Percentiles rank a stretch among this genome's conserved stretches.
Evolutionary conservation across 2,329 filamentous ascomycete genomes (phyloP).

Genomic region (Cladobotryum protrusum): DNA sequence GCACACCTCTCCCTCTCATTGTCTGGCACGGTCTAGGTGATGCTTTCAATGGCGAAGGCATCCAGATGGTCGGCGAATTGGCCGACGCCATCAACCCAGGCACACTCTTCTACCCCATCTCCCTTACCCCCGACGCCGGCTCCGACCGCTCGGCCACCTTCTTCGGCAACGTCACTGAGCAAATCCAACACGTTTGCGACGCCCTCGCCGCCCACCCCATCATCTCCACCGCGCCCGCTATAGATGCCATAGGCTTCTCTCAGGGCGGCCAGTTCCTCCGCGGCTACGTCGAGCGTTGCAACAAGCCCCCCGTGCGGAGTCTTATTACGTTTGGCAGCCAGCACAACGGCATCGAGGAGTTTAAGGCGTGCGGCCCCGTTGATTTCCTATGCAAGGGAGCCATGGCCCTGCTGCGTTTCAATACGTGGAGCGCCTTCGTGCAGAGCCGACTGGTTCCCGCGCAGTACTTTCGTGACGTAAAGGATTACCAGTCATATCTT

Average conservation of each 20-base stretch:
- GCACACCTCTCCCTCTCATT: slow-evolving; percentile 76
- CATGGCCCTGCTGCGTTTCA: slow-evolving; percentile 68
- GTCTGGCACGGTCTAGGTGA: slow-evolving; percentile 89
- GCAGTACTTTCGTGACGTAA: slow-evolving; percentile 83
- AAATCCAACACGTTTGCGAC: slow-evolving; percentile 71
- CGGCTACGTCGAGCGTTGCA: slow-evolving; percentile 83
- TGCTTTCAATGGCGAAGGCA: slow-evolving; percentile 67
- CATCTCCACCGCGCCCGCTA: slow-evolving; percentile 70
- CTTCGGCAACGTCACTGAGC: slow-evolving; percentile 79
- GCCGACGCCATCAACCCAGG: slow-evolving; percentile 69
- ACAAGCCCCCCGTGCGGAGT: slow-evolving; percentile 64
- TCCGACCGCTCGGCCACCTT: slow-evolving; percentile 79
- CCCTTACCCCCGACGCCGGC: slow-evolving; percentile 57
- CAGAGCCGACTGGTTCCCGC: slow-evolving; percentile 81
- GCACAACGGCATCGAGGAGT: slow-evolving; percentile 85
- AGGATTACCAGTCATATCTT: slow-evolving; percentile 65
- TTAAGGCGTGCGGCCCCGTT: slow-evolving; percentile 61
- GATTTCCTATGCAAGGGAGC: slow-evolving; percentile 81
- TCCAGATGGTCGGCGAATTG: slow-evolving; percentile 64
- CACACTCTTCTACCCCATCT: slow-evolving; percentile 76
- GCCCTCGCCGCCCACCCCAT: slow-evolving; percentile 70
- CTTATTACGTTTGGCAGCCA: slow-evolving; percentile 86
- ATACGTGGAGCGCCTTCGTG: slow-evolving; percentile 73
- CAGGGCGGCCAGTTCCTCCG: slow-evolving; percentile 97
- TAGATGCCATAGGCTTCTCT: slow-evolving; percentile 91